Base-by-base conservation (phyloP, 73 alveolate genomes). In the Blepharisma stoltei region DNA sequence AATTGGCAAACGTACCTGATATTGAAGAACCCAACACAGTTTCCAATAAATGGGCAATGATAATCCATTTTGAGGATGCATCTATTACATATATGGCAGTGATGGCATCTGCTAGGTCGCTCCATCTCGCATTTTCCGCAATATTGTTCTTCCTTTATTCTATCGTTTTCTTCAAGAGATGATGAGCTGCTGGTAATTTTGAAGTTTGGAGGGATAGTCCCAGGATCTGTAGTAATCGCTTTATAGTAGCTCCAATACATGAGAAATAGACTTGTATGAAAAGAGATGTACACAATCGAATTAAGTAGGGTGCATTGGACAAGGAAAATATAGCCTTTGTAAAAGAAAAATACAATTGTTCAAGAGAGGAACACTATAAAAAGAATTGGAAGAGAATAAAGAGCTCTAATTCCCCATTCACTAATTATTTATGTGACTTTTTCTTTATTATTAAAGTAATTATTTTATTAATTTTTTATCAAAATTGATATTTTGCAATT, bases 101-200 rank as follows among this genome's bases (percentile, higher is more conserved):
- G 89, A 66, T 82, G 83, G 53, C 82, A n/a, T 55, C 85, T 76
- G 45, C 81, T 85, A n/a, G 89, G 89, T 49, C 78, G 38, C 25
- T 46, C 54, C 47, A 25, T 43, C 4, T 82, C 78, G 55, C 89
- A 71, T 69, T 69, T 73, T 44, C 50, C 69, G 77, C 95, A 89
- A 52, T 37, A 69, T n/a, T 52, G 23, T 20, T 52, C 67, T 52
- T 52, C 18, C 23, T n/a, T 20, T 1, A n/a, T 52, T 52, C 23
- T n/a, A 3, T 52, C 67, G 2, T 52, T 14, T 52, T 52, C 67
- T 20, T 52, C 67, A 52, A 14, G 67, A 52, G 23, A 52, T 2
- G 67, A 14, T 52, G 18, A 52, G 41, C 3, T 1, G 41, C 41
- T 32, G 32, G 23, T 52, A 2, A 4, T 4, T n/a, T 52, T 20